Evolutionary conservation across 331 rosid genomes (phyloP).

Genomic region (Malus hybrid): DNA sequence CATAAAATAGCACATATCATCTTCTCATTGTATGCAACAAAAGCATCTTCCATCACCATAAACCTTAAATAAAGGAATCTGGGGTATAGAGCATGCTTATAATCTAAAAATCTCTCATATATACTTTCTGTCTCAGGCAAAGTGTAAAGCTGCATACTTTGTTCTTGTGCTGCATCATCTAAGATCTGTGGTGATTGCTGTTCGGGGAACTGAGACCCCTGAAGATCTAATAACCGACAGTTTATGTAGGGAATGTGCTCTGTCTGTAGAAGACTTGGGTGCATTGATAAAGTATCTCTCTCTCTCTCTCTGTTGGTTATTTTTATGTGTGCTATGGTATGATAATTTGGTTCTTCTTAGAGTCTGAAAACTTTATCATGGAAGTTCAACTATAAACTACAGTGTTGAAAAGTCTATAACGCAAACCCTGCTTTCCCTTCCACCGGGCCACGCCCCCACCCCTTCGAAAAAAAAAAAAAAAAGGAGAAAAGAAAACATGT

Average conservation of each 20-base stretch:
- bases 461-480: neutral
- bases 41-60: neutral
- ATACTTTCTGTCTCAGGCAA: slow-evolving; percentile 44
- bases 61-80: neutral
- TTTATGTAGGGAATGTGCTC: slow-evolving; percentile 64
- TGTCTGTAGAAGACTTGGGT: slow-evolving; percentile 68
- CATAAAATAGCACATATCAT: neutral
- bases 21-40: neutral
- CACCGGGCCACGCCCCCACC: too few species aligned
- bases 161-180: slow-evolving; percentile 77
- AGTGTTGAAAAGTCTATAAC: neutral
- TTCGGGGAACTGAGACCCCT: slow-evolving; percentile 96
- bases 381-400: neutral
- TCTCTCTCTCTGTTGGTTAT: neutral
- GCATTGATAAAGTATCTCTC: slow-evolving; percentile 68
- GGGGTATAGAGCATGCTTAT: neutral
- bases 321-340: neutral
- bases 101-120: neutral
- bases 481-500: neutral
- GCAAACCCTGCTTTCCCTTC: too few species aligned
- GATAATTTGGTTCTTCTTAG: neutral
- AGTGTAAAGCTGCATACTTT: slow-evolving; percentile 86
- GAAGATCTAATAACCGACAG: slow-evolving; percentile 93
- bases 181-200: slow-evolving; percentile 60
- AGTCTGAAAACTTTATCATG: neutral